These are phyloP conservation scores for Oxytropis ochrocephala DNA, from an alignment of 306 rosid genomes.

Conservation along the genomic window DNA sequence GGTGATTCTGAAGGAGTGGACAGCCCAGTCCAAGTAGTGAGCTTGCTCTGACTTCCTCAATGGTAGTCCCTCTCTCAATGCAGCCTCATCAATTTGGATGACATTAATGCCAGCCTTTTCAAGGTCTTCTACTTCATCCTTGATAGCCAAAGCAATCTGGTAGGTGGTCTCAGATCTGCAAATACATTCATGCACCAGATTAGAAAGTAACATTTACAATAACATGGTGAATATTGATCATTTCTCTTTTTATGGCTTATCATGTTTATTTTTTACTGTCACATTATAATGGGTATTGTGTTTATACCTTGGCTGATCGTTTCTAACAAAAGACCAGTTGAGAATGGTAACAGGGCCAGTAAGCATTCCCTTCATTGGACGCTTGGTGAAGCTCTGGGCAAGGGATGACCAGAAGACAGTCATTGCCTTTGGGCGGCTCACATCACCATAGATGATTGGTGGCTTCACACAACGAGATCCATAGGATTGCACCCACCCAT, in stretches of 20 bases:
- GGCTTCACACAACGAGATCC: slow-evolving; percentile 98
- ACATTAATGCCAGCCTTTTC: slow-evolving; percentile 69
- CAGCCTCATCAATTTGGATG: slow-evolving; percentile 95
- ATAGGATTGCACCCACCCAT: slow-evolving; percentile 96
- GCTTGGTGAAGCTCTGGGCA: slow-evolving; percentile 76
- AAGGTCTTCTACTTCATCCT: slow-evolving; percentile 92
- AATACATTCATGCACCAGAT: slow-evolving; percentile 5
- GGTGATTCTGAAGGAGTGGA: slow-evolving; percentile 88
- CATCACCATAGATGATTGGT: slow-evolving; percentile 93
- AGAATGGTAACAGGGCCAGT: slow-evolving; percentile 96
- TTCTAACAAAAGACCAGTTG: slow-evolving; percentile 90
- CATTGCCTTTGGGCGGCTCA: slow-evolving; percentile 94
- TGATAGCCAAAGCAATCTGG: slow-evolving; percentile 88
- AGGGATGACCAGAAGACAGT: slow-evolving; percentile 85
- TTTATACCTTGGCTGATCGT: slow-evolving; percentile 76
- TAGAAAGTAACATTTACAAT: not conserved
- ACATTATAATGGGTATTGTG: not conserved
- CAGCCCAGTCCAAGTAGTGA: slow-evolving; percentile 91
- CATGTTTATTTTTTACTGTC: not conserved
- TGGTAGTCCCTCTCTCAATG: slow-evolving; percentile 83
- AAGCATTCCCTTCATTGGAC: slow-evolving; percentile 99
- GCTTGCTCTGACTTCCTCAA: slow-evolving; percentile 87
- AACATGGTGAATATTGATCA: not conserved
- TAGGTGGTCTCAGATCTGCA: slow-evolving; percentile 73
- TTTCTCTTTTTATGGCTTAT: not conserved